Base-by-base conservation (phyloP, 768 basidiomycete species). In the Leccinellum luteum region DNA sequence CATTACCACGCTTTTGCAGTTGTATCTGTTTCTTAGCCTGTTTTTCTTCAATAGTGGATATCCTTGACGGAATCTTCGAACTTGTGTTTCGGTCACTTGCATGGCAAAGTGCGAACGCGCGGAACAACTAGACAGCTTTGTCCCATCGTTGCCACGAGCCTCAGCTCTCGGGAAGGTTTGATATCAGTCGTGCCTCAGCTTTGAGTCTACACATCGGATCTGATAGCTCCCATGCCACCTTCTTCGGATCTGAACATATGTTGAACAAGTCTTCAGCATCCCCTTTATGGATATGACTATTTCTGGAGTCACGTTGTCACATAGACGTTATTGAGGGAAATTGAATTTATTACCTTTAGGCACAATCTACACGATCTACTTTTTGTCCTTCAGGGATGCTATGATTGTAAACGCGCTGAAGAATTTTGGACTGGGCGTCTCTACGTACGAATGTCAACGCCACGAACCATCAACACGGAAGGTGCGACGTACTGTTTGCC, bases 321-420 rank as follows among this genome's bases (percentile, higher is more conserved):
- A 27, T 4, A 12, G 25, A 38, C 45, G 56, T 52, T 25, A 10
- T 17, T 38, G 13, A 53, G 58, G 27, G 34, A 21, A 54, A 35
- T n/a, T 5, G 0, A 25, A 47, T 52, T 2, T 10, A 4, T 31
- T 54, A 91, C 96, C 96, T 81, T 98, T 97, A 34, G 8, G 78
- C 48, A 99, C 91, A 69, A 99, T 92, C 6, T 93, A 84, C n/a
- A 92, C 87, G 56, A 99, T 86, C 97, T 96, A 99, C 48, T n/a
- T 86, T 84, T 66, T 96, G 95, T 67, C 98, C 95, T 56, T 87
- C 84, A 0, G 95, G 9, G 23, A 6, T 27, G 27, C 87, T 77
- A 44, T 83, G 82, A 64, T 91, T 89, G 63, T 90, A 88, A 2
- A 97, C 71, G 2, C 88, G 81, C 61, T 88, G 85, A 60, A 98